These are phyloP conservation scores for Cadophora malorum DNA, from an alignment of 2,329 filamentous ascomycete species.

Conservation along the genomic window DNA sequence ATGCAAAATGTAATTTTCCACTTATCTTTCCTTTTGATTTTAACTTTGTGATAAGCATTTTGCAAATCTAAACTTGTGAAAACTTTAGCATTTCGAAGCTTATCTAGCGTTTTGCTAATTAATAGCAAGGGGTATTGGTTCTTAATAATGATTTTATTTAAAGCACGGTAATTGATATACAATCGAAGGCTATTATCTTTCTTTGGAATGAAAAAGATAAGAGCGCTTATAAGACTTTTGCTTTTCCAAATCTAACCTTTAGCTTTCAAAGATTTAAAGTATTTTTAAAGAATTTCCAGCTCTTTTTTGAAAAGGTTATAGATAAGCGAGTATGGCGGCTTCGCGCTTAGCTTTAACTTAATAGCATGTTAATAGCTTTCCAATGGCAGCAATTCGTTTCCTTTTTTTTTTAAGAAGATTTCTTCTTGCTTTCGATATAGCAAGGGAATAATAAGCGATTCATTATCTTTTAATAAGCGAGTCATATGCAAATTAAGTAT, in stretches of 20 bases:
- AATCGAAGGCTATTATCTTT: too few species aligned
- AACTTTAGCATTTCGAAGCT: too few species aligned
- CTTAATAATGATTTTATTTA: too few species aligned
- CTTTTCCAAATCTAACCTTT: background rate
- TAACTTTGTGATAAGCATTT: too few species aligned
- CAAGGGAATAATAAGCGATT: background rate
- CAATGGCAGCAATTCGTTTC: background rate
- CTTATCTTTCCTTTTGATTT: too few species aligned
- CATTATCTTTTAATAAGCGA: background rate
- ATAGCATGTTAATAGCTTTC: background rate
- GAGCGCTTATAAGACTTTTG: background rate
- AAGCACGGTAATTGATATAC: too few species aligned
- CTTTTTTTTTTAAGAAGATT: background rate
- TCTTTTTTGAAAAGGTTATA: background rate
- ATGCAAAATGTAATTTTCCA: too few species aligned
- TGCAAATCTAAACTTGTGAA: too few species aligned
- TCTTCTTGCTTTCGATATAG: background rate
- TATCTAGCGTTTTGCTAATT: too few species aligned
- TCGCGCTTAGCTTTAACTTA: background rate
- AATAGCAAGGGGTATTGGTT: too few species aligned
- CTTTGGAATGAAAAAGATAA: background rate
- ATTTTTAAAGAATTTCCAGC: background rate
- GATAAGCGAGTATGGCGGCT: background rate
- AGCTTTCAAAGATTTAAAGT: background rate
- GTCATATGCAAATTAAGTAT: background rate